Conservation (phyloP, 768 basidiomycete species). For the Phallus indusiatus region DNA sequence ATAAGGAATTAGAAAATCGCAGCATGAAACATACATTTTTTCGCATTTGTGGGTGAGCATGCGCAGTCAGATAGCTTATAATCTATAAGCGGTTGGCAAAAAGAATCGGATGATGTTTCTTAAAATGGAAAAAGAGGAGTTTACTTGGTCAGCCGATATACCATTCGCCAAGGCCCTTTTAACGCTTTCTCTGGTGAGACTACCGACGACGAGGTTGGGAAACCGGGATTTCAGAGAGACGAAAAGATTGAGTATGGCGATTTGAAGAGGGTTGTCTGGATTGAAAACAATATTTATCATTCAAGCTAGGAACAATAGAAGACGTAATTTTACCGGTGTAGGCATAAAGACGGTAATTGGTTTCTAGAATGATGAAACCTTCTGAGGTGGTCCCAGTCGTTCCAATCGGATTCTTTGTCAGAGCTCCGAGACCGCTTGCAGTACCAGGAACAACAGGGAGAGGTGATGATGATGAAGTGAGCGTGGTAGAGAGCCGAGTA, state of each 20-base stretch:
- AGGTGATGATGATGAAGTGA: constrained; percentile 84
- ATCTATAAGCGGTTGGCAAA: constrained; percentile 43
- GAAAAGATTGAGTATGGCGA: constrained; percentile 91
- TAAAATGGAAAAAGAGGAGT: constrained; percentile 17
- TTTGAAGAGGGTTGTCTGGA: constrained; percentile 89
- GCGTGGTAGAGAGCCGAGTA: constrained; percentile 86
- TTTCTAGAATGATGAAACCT: constrained; percentile 94
- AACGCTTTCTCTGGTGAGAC: constrained; percentile 91
- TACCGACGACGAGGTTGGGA: constrained; percentile 93
- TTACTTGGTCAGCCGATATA: constrained; percentile 91
- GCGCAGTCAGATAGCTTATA: constrained; percentile 86
- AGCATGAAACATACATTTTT: constrained; percentile 54
- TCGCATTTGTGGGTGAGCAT: constrained; percentile 98
- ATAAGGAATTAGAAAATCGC: neutral
- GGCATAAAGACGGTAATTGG: constrained; percentile 96
- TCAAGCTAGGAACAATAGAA: constrained; percentile 13
- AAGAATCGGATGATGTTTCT: constrained; percentile 4
- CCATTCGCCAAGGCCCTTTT: constrained; percentile 90
- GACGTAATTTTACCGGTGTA: constrained; percentile 65
- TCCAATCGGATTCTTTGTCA: neutral
- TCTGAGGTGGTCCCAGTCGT: constrained; percentile 37
- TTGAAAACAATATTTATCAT: neutral
- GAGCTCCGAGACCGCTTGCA: constrained; percentile 33
- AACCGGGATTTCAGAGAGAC: constrained; percentile 89
- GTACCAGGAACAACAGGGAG: constrained; percentile 53